phyloP scores from a whole-genome alignment of 2,329 filamentous ascomycete genomes.

The Pezicula radicicola region DNA sequence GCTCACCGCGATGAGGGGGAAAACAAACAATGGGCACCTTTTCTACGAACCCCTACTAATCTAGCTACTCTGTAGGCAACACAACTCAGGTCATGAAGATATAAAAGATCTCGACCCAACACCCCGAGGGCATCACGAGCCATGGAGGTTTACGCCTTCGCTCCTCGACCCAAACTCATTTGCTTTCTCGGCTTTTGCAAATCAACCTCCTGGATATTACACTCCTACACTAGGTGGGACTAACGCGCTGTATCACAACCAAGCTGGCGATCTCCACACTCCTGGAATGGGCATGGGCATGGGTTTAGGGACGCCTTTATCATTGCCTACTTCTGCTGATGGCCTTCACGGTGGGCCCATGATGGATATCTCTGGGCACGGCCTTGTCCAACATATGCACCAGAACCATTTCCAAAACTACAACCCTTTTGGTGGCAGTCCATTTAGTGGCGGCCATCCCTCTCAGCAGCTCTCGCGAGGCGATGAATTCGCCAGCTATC shows the following conservation, averaged over 20 bases:
- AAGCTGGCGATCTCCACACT: slow-evolving; percentile 84
- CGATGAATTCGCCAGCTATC: slow-evolving; percentile 21
- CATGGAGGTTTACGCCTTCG: slow-evolving; percentile 85
- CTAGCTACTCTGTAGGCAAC: slow-evolving; percentile 16
- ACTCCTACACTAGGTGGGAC: slow-evolving; percentile 81
- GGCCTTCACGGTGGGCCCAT: slow-evolving; percentile 57
- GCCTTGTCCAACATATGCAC: slow-evolving; percentile 52
- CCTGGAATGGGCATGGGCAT: slow-evolving; percentile 71
- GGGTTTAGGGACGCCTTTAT: slow-evolving; percentile 63
- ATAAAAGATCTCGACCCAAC: slow-evolving; percentile 80
- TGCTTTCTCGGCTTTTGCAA: slow-evolving; percentile 74
- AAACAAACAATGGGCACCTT: neutral
- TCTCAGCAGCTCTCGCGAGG: slow-evolving; percentile 11
- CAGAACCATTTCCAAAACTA: slow-evolving; percentile 59
- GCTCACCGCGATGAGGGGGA: neutral
- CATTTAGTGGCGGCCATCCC: too few species aligned
- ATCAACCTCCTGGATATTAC: slow-evolving; percentile 80
- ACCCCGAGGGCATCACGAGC: slow-evolving; percentile 74
- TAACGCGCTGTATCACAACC: slow-evolving; percentile 76
- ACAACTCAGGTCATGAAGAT: slow-evolving; percentile 25
- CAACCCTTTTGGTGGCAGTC: slow-evolving; percentile 63
- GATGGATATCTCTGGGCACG: slow-evolving; percentile 57
- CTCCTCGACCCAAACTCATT: slow-evolving; percentile 83
- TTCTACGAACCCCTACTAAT: slow-evolving; percentile 6
- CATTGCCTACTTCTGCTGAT: slow-evolving; percentile 68